Conservation (phyloP, 1,139 yeast species). For the Hansenula anomala region DNA sequence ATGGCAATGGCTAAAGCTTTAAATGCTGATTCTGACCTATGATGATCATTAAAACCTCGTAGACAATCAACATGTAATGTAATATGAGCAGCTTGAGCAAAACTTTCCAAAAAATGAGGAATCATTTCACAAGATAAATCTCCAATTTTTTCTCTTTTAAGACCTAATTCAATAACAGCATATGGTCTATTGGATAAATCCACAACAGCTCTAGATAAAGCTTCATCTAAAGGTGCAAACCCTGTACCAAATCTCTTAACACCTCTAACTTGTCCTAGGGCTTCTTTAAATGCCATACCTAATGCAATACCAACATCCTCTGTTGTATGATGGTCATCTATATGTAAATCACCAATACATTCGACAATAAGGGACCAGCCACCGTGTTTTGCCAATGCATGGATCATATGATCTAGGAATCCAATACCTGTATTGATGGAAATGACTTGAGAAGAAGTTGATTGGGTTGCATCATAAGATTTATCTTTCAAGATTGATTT, state of each 20-base stretch:
- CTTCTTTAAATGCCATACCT: conserved; percentile 85
- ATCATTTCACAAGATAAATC: conserved; percentile 93
- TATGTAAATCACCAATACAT: conserved; percentile 90
- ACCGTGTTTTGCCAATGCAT: conserved; percentile 92
- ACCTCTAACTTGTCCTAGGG: conserved; percentile 85
- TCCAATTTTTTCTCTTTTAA: conserved; percentile 90
- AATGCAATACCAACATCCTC: conserved; percentile 94
- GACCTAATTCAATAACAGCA: conserved; percentile 84
- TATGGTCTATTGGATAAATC: conserved; percentile 91
- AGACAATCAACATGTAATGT: conserved; percentile 93
- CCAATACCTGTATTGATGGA: conserved; percentile 89
- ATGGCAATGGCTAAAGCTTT: conserved; percentile 93
- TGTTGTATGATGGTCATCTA: conserved; percentile 95
- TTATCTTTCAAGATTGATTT: conserved; percentile 44
- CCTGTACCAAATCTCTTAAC: conserved; percentile 92
- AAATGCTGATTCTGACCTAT: conserved; percentile 92
- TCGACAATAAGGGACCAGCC: conserved; percentile 93
- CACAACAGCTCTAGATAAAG: conserved; percentile 88
- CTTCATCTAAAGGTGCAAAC: conserved; percentile 95
- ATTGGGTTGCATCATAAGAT: conserved; percentile 37
- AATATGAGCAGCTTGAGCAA: conserved; percentile 86
- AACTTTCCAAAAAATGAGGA: conserved; percentile 91
- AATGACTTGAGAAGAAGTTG: conserved; percentile 61
- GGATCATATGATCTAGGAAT: conserved; percentile 94
- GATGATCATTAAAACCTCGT: conserved; percentile 93